These are phyloP conservation scores for Cordyceps militaris DNA, from an alignment of 2,329 filamentous ascomycete genomes.

Conservation along the genomic window DNA sequence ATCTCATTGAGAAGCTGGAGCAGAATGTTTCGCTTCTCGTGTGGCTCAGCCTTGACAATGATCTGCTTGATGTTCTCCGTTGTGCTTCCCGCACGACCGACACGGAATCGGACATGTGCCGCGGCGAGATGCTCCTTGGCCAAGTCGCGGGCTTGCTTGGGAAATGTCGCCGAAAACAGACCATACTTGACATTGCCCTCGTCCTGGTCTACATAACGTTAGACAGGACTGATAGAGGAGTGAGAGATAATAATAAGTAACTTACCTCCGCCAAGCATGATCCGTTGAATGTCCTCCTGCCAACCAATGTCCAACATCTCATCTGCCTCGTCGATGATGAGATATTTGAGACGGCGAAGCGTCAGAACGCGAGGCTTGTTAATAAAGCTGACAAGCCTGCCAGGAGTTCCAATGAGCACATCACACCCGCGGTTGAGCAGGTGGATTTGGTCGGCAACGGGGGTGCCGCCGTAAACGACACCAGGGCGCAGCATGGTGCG, in stretches of 20 bases:
- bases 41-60: conserved; percentile 58
- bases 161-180: conserved; percentile 94
- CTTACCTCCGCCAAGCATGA: conserved; percentile 76
- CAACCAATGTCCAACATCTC: conserved; percentile 81
- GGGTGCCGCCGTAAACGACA: conserved; percentile 80
- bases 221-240: conserved; percentile 15
- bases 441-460: conserved; percentile 58
- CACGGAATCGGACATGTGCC: conserved; percentile 71
- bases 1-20: conserved; percentile 64
- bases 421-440: conserved; percentile 83
- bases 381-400: conserved; percentile 81
- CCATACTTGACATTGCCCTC: conserved; percentile 62
- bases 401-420: conserved; percentile 79
- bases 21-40: conserved; percentile 62
- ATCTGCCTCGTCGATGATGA: conserved; percentile 89
- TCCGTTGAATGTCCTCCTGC: conserved; percentile 65
- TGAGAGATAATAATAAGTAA: conserved; percentile 12
- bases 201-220: conserved; percentile 57
- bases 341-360: conserved; percentile 69
- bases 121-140: conserved; percentile 69
- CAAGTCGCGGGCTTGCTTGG: conserved; percentile 67
- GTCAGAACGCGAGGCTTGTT: conserved; percentile 60
- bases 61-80: conserved; percentile 78
- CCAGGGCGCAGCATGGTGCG: conserved; percentile 89
- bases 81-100: conserved; percentile 79